Evolutionary conservation across 805 yeast genomes (phyloP), one percentile per base, ranked within the genome.

Genomic region (Candida sanyiensis): DNA sequence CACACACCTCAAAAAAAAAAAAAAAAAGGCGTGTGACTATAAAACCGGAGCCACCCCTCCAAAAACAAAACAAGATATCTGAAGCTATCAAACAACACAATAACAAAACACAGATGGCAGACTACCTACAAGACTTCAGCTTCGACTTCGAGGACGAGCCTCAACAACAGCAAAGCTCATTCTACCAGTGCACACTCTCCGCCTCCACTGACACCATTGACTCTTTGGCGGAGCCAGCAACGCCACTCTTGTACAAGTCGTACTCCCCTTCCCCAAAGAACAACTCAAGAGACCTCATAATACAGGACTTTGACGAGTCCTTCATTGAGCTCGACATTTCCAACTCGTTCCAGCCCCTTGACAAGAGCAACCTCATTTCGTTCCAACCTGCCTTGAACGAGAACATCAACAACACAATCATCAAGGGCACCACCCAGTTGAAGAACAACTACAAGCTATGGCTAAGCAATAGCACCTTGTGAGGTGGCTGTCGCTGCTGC

Each of bases 391-490:
- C 25, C 20, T 26, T 35, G 8, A 16, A 32, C 17, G 36, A 37
- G 15, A 47, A 28, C 32, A 47, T 52, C 16, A 46, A 44, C 18
- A 41, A 47, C 28, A 47, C 51, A 8, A 51, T 50, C 29, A 28
- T 25, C n/a, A 47, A 52, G 43, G 57, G 56, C 6, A 33, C 56
- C 7, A 41, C 21, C 13, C 39, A 52, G 23, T 30, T 54, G 36
- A 48, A 51, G 47, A 49, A 48, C 45, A 54, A 54, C 44, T 54
- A 54, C 46, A 48, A 54, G 49, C 34, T 49, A 18, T 54, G 58
- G 58, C 31, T 53, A 21, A 38, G 25, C 24, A 32, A n/a, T 9
- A 29, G 33, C 16, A 13, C 22, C 33, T 29, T 29, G 10, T 29
- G 19, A n/a, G 21, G 12, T 23, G 26, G 26, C 9, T 9, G 26